phyloP scores from a whole-genome alignment of 768 basidiomycete genomes.

The Serendipita sp. region DNA sequence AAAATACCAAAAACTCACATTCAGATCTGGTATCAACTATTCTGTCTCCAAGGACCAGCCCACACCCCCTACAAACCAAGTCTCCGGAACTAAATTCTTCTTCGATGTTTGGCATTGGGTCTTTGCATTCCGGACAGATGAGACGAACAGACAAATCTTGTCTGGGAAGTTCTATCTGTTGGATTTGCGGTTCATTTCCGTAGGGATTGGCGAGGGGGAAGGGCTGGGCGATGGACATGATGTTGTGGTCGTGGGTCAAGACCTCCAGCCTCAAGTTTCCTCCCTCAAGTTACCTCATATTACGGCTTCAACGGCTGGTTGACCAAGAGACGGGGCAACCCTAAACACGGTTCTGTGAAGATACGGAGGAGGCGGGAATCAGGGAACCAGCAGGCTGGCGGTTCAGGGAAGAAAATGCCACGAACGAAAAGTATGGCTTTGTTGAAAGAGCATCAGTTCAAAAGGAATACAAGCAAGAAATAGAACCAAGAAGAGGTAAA shows the following conservation, averaged over 20 bases:
- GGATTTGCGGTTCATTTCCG: conserved; percentile 30
- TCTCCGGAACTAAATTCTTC: conserved; percentile 98
- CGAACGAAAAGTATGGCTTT: no score
- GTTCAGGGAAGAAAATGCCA: no score
- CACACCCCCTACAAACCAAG: conserved; percentile 86
- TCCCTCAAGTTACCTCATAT: no score
- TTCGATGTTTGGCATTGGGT: conserved; percentile 83
- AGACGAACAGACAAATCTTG: conserved; percentile 77
- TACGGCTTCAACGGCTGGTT: no score
- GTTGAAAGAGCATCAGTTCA: background rate
- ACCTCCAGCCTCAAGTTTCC: no score
- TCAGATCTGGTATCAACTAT: conserved; percentile 96
- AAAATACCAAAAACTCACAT: conserved; percentile 44
- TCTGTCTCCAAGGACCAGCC: conserved; percentile 86
- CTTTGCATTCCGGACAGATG: conserved; percentile 90
- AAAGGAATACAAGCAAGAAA: background rate
- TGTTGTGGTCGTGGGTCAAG: conserved; percentile 3
- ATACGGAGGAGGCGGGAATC: no score
- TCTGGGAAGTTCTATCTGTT: conserved; percentile 38
- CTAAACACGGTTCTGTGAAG: no score
- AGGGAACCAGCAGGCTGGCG: no score
- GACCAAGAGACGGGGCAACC: no score
- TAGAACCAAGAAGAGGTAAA: background rate
- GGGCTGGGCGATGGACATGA: conserved; percentile 58
- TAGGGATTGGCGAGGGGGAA: conserved; percentile 46